Base-by-base conservation (phyloP, 1,284 basidiomycete species). In the Amylostereum chailletii region DNA sequence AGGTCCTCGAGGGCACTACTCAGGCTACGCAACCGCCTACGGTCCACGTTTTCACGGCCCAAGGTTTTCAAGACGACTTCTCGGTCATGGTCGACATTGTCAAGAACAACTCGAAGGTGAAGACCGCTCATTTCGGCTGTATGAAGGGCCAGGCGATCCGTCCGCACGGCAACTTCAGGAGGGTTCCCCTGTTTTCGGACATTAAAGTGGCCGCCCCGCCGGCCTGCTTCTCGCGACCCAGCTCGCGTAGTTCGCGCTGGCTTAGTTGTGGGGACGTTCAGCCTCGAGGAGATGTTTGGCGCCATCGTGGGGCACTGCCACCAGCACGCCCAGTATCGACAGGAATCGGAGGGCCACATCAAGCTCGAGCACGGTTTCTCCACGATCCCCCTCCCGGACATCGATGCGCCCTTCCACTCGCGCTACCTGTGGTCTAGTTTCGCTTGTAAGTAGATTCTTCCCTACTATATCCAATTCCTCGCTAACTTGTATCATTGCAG, bases 351-450 rank as follows among this genome's bases (percentile, higher is more conserved):
- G n/a, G 36, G 36, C 36, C n/a, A 8, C n/a, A 8, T 37, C 36
- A 8, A 37, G n/a, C 36, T 37, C 36, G 8, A 37, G 36, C 36
- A n/a, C 7, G 36, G 36, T 37, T 37, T 8, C 7, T 7, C 36
- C n/a, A 37, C 36, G n/a, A 37, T 37, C 36, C 36, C 36, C n/a
- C 36, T 37, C 36, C 36, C 36, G 8, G 36, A 7, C 36, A 37
- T 37, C 36, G n/a, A 37, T n/a, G 36, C n/a, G 8, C 36, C 36
- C 36, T 37, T 37, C 36, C 36, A 37, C 36, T 94, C 95, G 6
- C 87, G 92, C 58, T 98, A 98, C 72, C 81, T 99, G 42, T 94
- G 95, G 96, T 93, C 94, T 33, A 95, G 96, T 99, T 95, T 99
- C 46, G 88, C 89, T 44, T 93, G 88, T 91, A 63, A 68, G 86